Percentiles rank a stretch among this genome's conserved stretches.
These are phyloP conservation scores for Kodamaea plutei DNA, from an alignment of 1,139 yeast species.

Conservation along the genomic window DNA sequence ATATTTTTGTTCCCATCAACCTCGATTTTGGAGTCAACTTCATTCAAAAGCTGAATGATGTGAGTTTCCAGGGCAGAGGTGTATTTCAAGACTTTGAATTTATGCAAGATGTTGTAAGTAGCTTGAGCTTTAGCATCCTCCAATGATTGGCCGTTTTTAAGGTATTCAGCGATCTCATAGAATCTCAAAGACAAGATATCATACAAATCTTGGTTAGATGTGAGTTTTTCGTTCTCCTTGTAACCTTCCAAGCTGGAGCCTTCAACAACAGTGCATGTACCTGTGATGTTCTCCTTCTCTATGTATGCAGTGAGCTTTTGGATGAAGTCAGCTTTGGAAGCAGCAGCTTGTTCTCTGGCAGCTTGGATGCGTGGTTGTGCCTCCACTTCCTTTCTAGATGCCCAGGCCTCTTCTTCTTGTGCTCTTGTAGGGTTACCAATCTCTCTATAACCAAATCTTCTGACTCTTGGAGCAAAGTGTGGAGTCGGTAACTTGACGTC, in stretches of 20 bases:
- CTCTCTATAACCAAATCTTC: constrained; percentile 75
- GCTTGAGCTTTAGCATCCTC: constrained; percentile 59
- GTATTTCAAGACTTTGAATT: constrained; percentile 43
- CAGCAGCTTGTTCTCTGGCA: constrained; percentile 22
- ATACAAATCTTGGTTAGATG: constrained; percentile 29
- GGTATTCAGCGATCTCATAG: constrained; percentile 34
- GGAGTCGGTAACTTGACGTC: constrained; percentile 74
- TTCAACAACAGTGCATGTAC: no score
- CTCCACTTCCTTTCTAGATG: constrained; percentile 61
- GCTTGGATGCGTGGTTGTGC: constrained; percentile 51
- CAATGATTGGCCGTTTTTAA: constrained; percentile 24
- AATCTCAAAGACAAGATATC: constrained; percentile 49
- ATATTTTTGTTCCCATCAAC: constrained; percentile 29
- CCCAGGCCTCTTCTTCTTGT: constrained; percentile 49
- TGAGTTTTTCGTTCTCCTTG: constrained; percentile 1
- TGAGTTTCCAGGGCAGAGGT: constrained; percentile 17
- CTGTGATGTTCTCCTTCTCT: constrained; percentile 1
- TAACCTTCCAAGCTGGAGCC: no score
- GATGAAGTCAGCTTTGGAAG: constrained; percentile 2
- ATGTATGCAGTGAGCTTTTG: constrained; percentile 3
- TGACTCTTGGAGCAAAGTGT: constrained; percentile 79
- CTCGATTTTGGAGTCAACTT: constrained; percentile 21
- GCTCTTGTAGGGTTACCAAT: constrained; percentile 51
- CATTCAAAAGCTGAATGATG: constrained; percentile 12
- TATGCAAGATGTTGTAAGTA: constrained; percentile 47